Evolutionary conservation across 208 protist species (phyloP), one percentile per base, ranked within the genome.

Genomic region (Angomonas deanei): DNA sequence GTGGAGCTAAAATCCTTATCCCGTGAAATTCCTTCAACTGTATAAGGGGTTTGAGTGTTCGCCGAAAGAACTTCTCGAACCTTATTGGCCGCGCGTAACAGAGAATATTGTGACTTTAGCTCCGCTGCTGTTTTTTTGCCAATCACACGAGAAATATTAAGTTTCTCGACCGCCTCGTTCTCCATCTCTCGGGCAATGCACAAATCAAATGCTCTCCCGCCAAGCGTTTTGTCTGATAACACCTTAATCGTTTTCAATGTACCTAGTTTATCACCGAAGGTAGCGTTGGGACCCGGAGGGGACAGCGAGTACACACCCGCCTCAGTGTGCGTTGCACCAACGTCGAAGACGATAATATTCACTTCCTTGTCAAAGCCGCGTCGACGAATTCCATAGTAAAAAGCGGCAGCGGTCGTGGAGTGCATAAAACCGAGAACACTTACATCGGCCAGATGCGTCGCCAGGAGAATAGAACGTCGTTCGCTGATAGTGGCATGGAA

Each of bases 391-490:
- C 89, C 89, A 59, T 94, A 93, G 58, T 97, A 94, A 30, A 94
- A 84, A 1, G 89, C 89, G 4, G 86, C 86, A 4, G 93, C 91
- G 32, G 92, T 97, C 24, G 85, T 95, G n/a, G 89, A 86, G 38
- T 97, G 86, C 68, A 98, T 82, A 34, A 97, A 79, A 19, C 92
- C 90, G 0, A 97, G 66, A 30, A 97, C 77, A 47, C 87, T 86
- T 19, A 97, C 23, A 21, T 78, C 74, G 4, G 86, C 83, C 11
- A 98, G 64, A 1, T 82, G 59, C 4, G 95, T 92, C 1, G 93
- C 90, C 32, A 98, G 88, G n/a, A 97, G 48, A 60, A 98, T 71
- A 0, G 90, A 72, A 57, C 92, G 81, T 33, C 94, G 69, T 65
- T 97, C 80, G 23, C 62, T 59, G 2, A 81, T 59, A 1, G 85